Base-by-base conservation (phyloP, 495 filamentous ascomycete genomes). In the Chaetomium cochliodes region DNA sequence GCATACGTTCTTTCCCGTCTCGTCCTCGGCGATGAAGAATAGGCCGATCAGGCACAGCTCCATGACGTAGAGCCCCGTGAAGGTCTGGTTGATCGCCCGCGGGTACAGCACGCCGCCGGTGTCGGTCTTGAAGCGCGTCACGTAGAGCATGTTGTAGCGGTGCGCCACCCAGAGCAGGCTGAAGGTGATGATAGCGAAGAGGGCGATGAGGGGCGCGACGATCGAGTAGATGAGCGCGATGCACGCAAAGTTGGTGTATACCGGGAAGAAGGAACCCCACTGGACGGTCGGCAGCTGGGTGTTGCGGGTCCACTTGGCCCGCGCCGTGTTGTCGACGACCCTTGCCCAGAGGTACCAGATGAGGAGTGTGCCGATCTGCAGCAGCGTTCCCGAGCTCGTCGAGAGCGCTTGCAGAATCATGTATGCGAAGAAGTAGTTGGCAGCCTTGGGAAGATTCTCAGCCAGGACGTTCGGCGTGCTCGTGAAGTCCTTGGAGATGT, bases 361-460 rank as follows among this genome's bases (percentile, higher is more conserved):
- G 53, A 92, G 74, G 18, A 96, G 78, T 33, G 84, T 85, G 30
- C 84, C 84, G 55, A 96, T 86, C 70, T 98, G 96, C n/a, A 96
- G 81, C 15, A 98, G 80, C 15, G 91, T 91, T 70, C 91, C 92
- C 28, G 93, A 93, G 76, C 92, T 96, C 69, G 90, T 89, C 63
- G 90, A 90, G 69, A 98, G 82, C 18, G 92, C 91, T 72, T 97
- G 96, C 22, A 98, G 86, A 73, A 98, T 87, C 87, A 98, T 92
- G 80, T 98, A 98, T 5, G 91, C 92, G 80, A 97, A 98, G 80
- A 98, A 98, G 77, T 97, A 98, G 72, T 97, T 96, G 65, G 91
- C 88, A 2, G 93, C 91, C 75, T 87, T 89, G 46, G 94, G 94
- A 44, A 98, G 82, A 67, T 93, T 93, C 33, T 80, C 72, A 2